Conservation (phyloP, 371 early-diverging fungal species). For the Lichtheimia corymbifera region DNA sequence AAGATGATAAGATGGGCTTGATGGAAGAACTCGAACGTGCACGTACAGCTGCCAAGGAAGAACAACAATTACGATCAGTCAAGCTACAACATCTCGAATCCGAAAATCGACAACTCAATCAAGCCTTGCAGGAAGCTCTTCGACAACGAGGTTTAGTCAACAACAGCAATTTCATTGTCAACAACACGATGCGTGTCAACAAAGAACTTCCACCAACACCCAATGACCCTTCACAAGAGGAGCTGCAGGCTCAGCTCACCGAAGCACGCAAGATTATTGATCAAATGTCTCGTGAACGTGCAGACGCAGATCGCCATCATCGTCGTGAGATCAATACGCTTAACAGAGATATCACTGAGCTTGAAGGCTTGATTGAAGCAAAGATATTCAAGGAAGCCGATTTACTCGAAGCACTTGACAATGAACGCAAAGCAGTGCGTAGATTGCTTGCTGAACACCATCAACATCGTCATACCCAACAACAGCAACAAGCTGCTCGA, state of each 20-base stretch:
- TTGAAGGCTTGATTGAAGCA: conserved; percentile 67
- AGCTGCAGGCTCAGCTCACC: conserved; percentile 10
- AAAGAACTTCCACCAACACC: not conserved
- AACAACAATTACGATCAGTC: conserved; percentile 36
- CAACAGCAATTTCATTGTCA: conserved; percentile 41
- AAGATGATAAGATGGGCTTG: conserved; percentile 37
- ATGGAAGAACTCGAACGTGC: conserved; percentile 45
- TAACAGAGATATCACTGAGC: conserved; percentile 58
- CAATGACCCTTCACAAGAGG: conserved; percentile 7
- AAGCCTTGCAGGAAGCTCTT: conserved; percentile 27
- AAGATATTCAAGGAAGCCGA: conserved; percentile 68
- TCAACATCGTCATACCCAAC: not conserved
- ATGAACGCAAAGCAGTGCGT: conserved; percentile 38
- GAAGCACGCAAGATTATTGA: conserved; percentile 4
- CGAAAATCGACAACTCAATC: not conserved
- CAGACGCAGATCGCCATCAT: conserved; percentile 48
- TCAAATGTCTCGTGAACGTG: conserved; percentile 1
- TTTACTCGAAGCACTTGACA: conserved; percentile 52
- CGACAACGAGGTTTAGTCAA: conserved; percentile 34
- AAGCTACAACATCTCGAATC: conserved; percentile 25
- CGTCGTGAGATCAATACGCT: conserved; percentile 49
- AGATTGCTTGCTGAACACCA: conserved; percentile 46
- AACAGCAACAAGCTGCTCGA: not conserved
- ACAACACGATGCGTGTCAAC: conserved; percentile 8
- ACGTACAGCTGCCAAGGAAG: conserved; percentile 31